phyloP scores from a whole-genome alignment of 805 yeast genomes.

The Kluyveromyces lactis region DNA sequence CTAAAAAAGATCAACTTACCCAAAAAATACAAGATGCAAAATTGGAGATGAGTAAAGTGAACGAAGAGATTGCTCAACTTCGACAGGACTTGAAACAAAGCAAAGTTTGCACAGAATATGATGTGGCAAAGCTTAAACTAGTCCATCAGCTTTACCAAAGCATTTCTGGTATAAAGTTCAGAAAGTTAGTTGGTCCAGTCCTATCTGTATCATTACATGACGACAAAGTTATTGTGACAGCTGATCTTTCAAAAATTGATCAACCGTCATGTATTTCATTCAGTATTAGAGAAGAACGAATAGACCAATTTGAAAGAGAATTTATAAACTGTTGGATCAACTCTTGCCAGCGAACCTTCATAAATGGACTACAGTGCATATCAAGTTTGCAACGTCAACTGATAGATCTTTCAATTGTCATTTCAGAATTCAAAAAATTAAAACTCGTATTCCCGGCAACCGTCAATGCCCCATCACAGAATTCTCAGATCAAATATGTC shows the following conservation, averaged over 20 bases:
- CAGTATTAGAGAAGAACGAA: background rate
- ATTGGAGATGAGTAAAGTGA: constrained; percentile 5
- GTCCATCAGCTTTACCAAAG: constrained; percentile 8
- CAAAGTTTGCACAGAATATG: constrained; percentile 8
- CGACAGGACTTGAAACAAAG: constrained; percentile 5
- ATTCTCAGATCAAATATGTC: constrained; percentile 6
- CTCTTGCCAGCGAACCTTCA: background rate
- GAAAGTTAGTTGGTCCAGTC: constrained; percentile 7
- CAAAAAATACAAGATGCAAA: background rate
- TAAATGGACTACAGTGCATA: constrained; percentile 1
- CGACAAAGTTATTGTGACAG: background rate
- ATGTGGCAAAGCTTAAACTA: constrained; percentile 8
- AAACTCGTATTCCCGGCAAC: constrained; percentile 12
- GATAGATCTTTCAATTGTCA: background rate
- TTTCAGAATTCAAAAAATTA: constrained; percentile 7
- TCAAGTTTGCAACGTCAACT: background rate
- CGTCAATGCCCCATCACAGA: constrained; percentile 1
- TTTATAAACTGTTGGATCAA: background rate
- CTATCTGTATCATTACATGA: constrained; percentile 4
- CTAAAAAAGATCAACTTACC: background rate
- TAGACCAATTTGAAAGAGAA: background rate
- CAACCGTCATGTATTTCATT: background rate
- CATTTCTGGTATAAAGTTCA: constrained; percentile 13
- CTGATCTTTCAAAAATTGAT: background rate
- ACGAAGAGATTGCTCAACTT: constrained; percentile 8